Base-by-base conservation (phyloP, 2,329 filamentous ascomycete genomes). In the Cercospora sp. region DNA sequence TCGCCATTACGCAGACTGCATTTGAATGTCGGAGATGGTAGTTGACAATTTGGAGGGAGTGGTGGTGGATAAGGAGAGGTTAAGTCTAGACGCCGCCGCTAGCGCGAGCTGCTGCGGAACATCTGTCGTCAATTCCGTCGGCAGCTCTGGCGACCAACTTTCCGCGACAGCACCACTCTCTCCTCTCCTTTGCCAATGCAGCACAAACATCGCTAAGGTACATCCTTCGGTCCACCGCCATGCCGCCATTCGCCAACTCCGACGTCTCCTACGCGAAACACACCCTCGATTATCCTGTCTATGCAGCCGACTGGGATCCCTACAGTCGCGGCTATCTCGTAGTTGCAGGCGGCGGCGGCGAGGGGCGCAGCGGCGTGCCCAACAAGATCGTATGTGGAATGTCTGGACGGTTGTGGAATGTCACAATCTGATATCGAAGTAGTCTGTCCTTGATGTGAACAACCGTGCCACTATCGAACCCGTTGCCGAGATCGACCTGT, bases 291-390 rank as follows among this genome's bases (percentile, higher is more conserved):
- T 97, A 94, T 80, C 94, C 94, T 60, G 87, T 96, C 67, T 97
- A 93, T 79, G 89, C 91, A 65, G 91, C 93, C 78, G 93, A 93
- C 77, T 97, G 96, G 79, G 93, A 96, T 77, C 92, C 91, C 62
- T 86, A 90, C 75, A 89, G 96, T 81, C 86, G 90, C 68, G 87
- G 87, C 70, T 89, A 89, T 71, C 84, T 97, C 26, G 83, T 97
- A 8, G 91, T 97, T 42, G 93, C 90, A 68, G 94, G 94, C 63
- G 94, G 94, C 69, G 94, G 94, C 72, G 94, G 94, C 61, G 89
- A 92, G 71, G 89, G 91, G 60, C 87, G 88, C 72, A 93, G 88
- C 72, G 93, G 93, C 55, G 91, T 97, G 23, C 89, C 89, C 66
- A 97, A 97, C 83, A 93, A 93, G 80, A 93, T 97, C 76, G 91